Conservation (phyloP, 1,284 basidiomycete genomes). For the Xerocomus minutiporus region DNA sequence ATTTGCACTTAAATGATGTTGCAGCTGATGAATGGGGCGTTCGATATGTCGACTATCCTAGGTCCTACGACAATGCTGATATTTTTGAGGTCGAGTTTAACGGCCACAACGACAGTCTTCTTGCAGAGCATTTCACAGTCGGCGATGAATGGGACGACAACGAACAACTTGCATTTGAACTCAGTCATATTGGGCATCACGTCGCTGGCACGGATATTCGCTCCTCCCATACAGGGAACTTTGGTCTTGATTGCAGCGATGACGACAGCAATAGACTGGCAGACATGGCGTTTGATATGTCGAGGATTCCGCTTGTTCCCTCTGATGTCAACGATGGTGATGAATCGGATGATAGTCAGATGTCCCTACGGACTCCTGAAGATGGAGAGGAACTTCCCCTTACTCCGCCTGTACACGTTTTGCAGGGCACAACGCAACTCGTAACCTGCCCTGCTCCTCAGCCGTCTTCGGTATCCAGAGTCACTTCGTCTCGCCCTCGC, state of each 20-base stretch:
- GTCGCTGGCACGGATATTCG: not conserved
- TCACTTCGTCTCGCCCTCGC: slow-evolving; percentile 25
- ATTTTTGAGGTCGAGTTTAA: slow-evolving; percentile 27
- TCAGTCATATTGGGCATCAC: slow-evolving; percentile 9
- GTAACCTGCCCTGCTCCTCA: not conserved
- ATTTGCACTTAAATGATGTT: slow-evolving; percentile 9
- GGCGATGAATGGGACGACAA: slow-evolving; percentile 27
- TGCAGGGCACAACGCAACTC: not conserved
- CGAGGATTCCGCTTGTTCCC: slow-evolving; percentile 20
- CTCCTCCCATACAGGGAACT: slow-evolving; percentile 8
- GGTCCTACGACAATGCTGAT: slow-evolving; percentile 15
- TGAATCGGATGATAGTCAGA: slow-evolving; percentile 27
- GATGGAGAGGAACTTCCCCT: slow-evolving; percentile 21
- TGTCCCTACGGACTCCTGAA: slow-evolving; percentile 26
- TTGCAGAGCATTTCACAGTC: slow-evolving; percentile 23
- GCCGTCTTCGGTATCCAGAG: slow-evolving; percentile 18
- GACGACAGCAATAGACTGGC: slow-evolving; percentile 3
- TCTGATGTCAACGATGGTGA: slow-evolving; percentile 29
- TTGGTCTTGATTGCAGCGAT: slow-evolving; percentile 5
- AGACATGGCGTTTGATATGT: slow-evolving; percentile 22
- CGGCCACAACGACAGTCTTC: slow-evolving; percentile 24
- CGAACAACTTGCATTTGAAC: slow-evolving; percentile 21
- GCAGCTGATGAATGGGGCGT: slow-evolving; percentile 32
- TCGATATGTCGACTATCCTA: slow-evolving; percentile 13
- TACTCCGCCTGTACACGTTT: not conserved